Percentiles rank a stretch among this genome's conserved stretches.
phyloP scores from a whole-genome alignment of 306 rosid species.

The Albizia julibrissin region DNA sequence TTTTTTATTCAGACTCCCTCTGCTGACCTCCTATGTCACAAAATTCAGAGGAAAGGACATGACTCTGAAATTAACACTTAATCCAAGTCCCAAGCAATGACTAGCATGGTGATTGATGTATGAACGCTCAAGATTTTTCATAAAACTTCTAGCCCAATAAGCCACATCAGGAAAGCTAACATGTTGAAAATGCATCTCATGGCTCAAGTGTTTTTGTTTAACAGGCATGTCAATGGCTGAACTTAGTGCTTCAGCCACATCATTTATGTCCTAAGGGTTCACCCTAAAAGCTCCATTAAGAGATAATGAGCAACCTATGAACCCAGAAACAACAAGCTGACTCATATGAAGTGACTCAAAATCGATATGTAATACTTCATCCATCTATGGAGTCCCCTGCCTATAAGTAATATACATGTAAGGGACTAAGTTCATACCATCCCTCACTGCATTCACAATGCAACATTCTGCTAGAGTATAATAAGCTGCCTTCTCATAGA shows the following conservation, averaged over 20 bases:
- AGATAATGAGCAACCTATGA: constrained; percentile 77
- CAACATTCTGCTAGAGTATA: constrained; percentile 70
- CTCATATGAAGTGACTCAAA: constrained; percentile 49
- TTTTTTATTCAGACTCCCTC: no score
- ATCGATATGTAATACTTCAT: constrained; percentile 42
- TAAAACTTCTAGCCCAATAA: constrained; percentile 65
- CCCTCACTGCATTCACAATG: constrained; percentile 76
- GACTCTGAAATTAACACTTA: constrained; percentile 60
- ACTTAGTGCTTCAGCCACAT: constrained; percentile 65
- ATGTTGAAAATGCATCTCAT: constrained; percentile 58
- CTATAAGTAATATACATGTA: constrained; percentile 66
- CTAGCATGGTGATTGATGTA: constrained; percentile 59
- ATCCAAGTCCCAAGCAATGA: constrained; percentile 68
- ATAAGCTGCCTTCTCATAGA: constrained; percentile 68
- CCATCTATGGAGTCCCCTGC: constrained; percentile 59
- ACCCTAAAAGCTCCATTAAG: constrained; percentile 75
- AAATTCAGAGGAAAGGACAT: constrained; percentile 72
- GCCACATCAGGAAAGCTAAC: constrained; percentile 70
- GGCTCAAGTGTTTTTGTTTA: constrained; percentile 61
- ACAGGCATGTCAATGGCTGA: constrained; percentile 54
- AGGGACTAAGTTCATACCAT: constrained; percentile 78
- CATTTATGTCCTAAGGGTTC: constrained; percentile 73
- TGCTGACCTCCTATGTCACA: no score
- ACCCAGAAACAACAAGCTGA: constrained; percentile 71
- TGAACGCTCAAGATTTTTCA: constrained; percentile 60